phyloP scores from a whole-genome alignment of 768 basidiomycete genomes.

The Mycena pura region DNA sequence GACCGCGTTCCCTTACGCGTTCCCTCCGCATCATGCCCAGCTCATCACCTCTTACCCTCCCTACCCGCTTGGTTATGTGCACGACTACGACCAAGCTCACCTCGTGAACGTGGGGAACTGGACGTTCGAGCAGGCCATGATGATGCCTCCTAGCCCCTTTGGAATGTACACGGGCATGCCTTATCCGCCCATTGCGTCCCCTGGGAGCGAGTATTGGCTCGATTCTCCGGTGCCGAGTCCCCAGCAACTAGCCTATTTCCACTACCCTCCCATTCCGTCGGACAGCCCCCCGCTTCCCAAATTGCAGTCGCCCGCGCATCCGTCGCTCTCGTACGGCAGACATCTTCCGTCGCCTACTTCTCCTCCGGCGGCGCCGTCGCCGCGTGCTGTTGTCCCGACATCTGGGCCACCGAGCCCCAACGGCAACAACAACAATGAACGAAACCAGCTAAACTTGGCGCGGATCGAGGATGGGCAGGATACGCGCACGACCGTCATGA shows the following conservation, averaged over 20 bases:
- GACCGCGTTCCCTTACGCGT: slow-evolving; percentile 11
- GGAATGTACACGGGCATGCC: slow-evolving; percentile 13
- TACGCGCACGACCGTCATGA: slow-evolving; percentile 86
- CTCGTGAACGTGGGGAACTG: slow-evolving; percentile 26
- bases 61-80: slow-evolving; percentile 20
- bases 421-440: slow-evolving; percentile 36
- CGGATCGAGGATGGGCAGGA: slow-evolving; percentile 80
- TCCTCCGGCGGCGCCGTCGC: neutral
- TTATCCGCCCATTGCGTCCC: neutral
- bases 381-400: neutral
- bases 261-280: slow-evolving; percentile 22
- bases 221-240: slow-evolving; percentile 13
- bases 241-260: slow-evolving; percentile 14
- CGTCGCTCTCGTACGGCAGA: neutral
- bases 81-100: slow-evolving; percentile 24
- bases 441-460: slow-evolving; percentile 69
- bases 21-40: slow-evolving; percentile 8
- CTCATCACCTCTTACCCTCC: slow-evolving; percentile 4
- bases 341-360: slow-evolving; percentile 8
- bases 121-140: slow-evolving; percentile 38
- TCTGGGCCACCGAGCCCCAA: neutral
- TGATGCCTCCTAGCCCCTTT: slow-evolving; percentile 13
- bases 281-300: slow-evolving; percentile 18
- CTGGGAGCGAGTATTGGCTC: slow-evolving; percentile 24
- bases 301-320: slow-evolving; percentile 10